Conservation (phyloP, 164 flowering plant genomes). For the Berberis vulgaris region DNA sequence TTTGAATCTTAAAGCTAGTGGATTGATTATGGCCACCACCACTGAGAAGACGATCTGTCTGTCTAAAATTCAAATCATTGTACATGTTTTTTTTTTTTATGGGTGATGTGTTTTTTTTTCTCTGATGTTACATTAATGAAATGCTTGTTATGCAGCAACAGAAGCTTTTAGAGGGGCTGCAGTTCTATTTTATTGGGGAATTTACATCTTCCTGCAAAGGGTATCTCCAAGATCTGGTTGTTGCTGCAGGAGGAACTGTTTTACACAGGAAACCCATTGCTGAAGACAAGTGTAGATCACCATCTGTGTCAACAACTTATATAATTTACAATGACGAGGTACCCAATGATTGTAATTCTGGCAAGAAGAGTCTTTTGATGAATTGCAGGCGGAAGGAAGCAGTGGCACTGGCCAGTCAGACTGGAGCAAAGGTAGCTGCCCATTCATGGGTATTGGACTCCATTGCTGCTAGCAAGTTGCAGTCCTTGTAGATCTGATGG, state of each 20-base stretch:
- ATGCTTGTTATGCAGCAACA: conserved; percentile 53
- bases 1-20: too few species aligned
- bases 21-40: too few species aligned
- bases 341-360: conserved; percentile 41
- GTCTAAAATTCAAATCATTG: too few species aligned
- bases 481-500: conserved; percentile 9
- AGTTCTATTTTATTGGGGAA: conserved; percentile 67
- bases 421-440: conserved; percentile 49
- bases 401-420: conserved; percentile 44
- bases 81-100: too few species aligned
- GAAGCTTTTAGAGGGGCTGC: conserved; percentile 52
- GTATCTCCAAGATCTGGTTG: conserved; percentile 61
- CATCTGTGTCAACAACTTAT: conserved; percentile 26
- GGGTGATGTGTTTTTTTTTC: too few species aligned
- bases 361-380: conserved; percentile 18
- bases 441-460: conserved; percentile 77
- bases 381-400: conserved; percentile 40
- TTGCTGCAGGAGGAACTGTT: conserved; percentile 76
- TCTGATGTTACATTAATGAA: too few species aligned
- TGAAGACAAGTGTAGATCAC: conserved; percentile 15
- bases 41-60: too few species aligned
- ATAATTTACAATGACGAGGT: conserved; percentile 67
- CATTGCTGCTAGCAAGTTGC: conserved; percentile 71
- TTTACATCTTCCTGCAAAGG: conserved; percentile 59
- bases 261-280: conserved; percentile 68